Evolutionary conservation across 1,284 basidiomycete genomes (phyloP).

Genomic region (Naganishia sp.): DNA sequence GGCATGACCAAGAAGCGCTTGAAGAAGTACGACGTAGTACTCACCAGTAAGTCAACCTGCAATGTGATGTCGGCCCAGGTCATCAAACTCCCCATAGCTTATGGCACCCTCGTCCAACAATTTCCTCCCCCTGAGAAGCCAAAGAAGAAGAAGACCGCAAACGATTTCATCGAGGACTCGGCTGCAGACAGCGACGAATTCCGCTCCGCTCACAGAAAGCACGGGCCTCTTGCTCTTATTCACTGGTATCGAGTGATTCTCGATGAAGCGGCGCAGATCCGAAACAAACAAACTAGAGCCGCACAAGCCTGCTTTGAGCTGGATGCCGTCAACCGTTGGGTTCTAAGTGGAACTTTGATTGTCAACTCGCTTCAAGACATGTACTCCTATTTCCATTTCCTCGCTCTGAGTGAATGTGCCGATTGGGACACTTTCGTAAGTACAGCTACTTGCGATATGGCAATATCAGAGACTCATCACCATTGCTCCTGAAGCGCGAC

Average conservation of each 20-base stretch:
- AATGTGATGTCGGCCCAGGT: background rate
- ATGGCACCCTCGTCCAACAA: slow-evolving; percentile 33
- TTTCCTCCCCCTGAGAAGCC: slow-evolving; percentile 37
- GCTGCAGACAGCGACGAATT: slow-evolving; percentile 39
- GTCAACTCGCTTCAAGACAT: slow-evolving; percentile 45
- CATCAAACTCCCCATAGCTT: slow-evolving; percentile 11
- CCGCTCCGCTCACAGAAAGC: slow-evolving; percentile 33
- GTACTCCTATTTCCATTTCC: slow-evolving; percentile 33
- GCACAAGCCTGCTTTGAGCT: slow-evolving; percentile 44
- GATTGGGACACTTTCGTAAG: slow-evolving; percentile 43
- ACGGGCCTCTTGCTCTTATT: slow-evolving; percentile 46
- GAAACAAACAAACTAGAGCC: slow-evolving; percentile 47
- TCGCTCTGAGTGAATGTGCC: slow-evolving; percentile 21
- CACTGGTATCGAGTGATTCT: slow-evolving; percentile 53
- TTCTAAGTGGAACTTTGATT: slow-evolving; percentile 45
- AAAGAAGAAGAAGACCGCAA: slow-evolving; percentile 36
- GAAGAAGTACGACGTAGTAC: slow-evolving; percentile 50
- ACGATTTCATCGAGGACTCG: slow-evolving; percentile 35
- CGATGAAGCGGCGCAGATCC: slow-evolving; percentile 49
- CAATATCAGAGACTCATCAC: background rate
- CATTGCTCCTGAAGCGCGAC: slow-evolving; percentile 19
- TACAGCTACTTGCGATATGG: background rate
- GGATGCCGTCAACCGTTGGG: slow-evolving; percentile 45
- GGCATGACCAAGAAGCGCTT: slow-evolving; percentile 39
- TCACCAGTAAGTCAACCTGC: slow-evolving; percentile 44